Base-by-base conservation (phyloP, 345 rosid genomes). In the Corchorus capsularis region DNA sequence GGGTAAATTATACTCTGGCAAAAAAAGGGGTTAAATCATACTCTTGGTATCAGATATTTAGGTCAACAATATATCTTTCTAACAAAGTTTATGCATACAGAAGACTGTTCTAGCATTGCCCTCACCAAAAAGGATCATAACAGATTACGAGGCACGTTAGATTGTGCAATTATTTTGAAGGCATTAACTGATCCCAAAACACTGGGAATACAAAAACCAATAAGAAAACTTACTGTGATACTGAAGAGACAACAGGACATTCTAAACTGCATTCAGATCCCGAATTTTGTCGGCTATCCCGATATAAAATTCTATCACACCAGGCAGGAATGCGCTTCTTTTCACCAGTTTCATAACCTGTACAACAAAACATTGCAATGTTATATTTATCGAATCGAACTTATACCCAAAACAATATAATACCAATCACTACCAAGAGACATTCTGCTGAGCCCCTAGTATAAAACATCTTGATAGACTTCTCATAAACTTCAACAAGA, bases 321-420 rank as follows among this genome's bases (percentile, higher is more conserved):
- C 97, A 92, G 60, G 97, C 97, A 75, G 97, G 97, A 78, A 92
- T 83, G 0, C 97, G 93, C 74, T 85, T 92, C 82, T 92, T 92
- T 87, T 92, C 94, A 70, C 97, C 94, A 56, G 97, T 84, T 81
- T 92, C 97, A 73, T 92, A 92, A 60, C 93, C 97, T 92, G 86
- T 47, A 71, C 1, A 71, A 64, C 46, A 22, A 76, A 47, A 64
- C 52, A 46, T 75, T 46, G 71, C 11, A 72, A 41, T 11, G 64
- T 53, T 66, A 70, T 19, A 19, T 34, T 60, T 55, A 63, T 6
- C 27, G n/a, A 60, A 61, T 11, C 34, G 47, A 46, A 16, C 12
- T 50, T 50, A 37, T 47, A 34, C 63, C 62, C 60, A 65, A 10
- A 70, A 47, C 52, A 62, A 62, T 63, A 50, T 55, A 41, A 43